Conservation (phyloP, 2,329 filamentous ascomycete genomes). For the Fusarium sp. region DNA sequence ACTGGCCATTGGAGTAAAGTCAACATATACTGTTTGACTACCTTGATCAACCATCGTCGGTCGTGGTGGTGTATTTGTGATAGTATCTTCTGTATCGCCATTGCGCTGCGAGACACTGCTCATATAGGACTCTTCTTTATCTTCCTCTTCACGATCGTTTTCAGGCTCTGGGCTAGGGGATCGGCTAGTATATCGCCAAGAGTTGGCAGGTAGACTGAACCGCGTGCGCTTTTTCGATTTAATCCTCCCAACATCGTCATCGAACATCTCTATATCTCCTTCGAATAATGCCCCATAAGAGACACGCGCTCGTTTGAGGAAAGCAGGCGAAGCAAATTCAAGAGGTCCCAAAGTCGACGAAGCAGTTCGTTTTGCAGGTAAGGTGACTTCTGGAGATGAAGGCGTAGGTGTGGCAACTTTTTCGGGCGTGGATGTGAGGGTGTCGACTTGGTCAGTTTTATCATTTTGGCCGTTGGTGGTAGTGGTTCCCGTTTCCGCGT, state of each 20-base stretch:
- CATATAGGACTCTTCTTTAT: constrained; percentile 1
- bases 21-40: constrained; percentile 50
- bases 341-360: constrained; percentile 54
- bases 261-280: constrained; percentile 74
- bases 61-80: constrained; percentile 36
- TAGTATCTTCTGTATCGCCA: constrained; percentile 20
- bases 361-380: constrained; percentile 51
- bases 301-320: constrained; percentile 76
- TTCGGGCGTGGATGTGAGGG: constrained; percentile 12
- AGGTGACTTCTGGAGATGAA: constrained; percentile 29
- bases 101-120: constrained; percentile 3
- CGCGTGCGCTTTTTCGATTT: constrained; percentile 73
- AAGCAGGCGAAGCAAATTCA: constrained; percentile 82
- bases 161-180: constrained; percentile 76
- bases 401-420: constrained; percentile 33
- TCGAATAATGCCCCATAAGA: constrained; percentile 77
- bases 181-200: constrained; percentile 80
- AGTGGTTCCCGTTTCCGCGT: constrained; percentile 28
- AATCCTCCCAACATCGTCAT: constrained; percentile 63
- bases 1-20: constrained; percentile 45
- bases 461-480: constrained; percentile 33
- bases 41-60: constrained; percentile 52
- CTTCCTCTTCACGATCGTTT: constrained; percentile 42
- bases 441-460: constrained; percentile 4
- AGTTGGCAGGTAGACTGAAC: constrained; percentile 72